A percentile compares a stretch with the other conserved stretches of the same genome.
Evolutionary conservation across 495 filamentous ascomycete genomes (phyloP).

Genomic region (Lentithecium fluviatile): DNA sequence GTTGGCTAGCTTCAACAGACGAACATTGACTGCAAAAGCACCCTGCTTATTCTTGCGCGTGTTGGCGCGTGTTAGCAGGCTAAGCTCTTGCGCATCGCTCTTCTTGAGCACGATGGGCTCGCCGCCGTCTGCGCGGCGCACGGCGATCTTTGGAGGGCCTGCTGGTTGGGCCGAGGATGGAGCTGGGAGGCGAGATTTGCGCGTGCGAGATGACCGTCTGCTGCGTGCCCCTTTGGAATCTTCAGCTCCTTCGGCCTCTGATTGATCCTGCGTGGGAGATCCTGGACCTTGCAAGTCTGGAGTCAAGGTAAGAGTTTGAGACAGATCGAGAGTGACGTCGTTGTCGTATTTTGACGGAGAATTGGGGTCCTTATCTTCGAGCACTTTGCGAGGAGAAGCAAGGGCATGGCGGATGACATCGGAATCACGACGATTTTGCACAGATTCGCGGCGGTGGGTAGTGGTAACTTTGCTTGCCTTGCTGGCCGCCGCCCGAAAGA

Average conservation of each 20-base stretch:
- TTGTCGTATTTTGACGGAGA: slow-evolving; percentile 48
- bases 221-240: slow-evolving; percentile 1
- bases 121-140: slow-evolving; percentile 56
- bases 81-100: slow-evolving; percentile 59
- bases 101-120: slow-evolving; percentile 58
- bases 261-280: slow-evolving; percentile 13
- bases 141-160: slow-evolving; percentile 53
- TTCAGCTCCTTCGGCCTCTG: slow-evolving; percentile 29
- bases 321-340: slow-evolving; percentile 29
- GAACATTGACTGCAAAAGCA: slow-evolving; percentile 49
- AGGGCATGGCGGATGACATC: slow-evolving; percentile 43
- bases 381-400: slow-evolving; percentile 48
- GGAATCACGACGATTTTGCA: slow-evolving; percentile 44
- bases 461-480: slow-evolving; percentile 53
- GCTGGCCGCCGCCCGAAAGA: slow-evolving; percentile 59
- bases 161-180: slow-evolving; percentile 35
- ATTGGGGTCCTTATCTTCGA: slow-evolving; percentile 56
- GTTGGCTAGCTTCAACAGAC: slow-evolving; percentile 48
- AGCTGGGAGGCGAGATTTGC: slow-evolving; percentile 26
- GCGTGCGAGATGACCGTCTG: slow-evolving; percentile 26
- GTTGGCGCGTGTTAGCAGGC: slow-evolving; percentile 55
- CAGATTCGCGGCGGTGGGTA: slow-evolving; percentile 37
- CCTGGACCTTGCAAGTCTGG: slow-evolving; percentile 10
- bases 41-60: slow-evolving; percentile 59
- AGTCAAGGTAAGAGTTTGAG: slow-evolving; percentile 31